Conservation (phyloP, 352 stramenopile genomes). For the Phytopythium montanum region DNA sequence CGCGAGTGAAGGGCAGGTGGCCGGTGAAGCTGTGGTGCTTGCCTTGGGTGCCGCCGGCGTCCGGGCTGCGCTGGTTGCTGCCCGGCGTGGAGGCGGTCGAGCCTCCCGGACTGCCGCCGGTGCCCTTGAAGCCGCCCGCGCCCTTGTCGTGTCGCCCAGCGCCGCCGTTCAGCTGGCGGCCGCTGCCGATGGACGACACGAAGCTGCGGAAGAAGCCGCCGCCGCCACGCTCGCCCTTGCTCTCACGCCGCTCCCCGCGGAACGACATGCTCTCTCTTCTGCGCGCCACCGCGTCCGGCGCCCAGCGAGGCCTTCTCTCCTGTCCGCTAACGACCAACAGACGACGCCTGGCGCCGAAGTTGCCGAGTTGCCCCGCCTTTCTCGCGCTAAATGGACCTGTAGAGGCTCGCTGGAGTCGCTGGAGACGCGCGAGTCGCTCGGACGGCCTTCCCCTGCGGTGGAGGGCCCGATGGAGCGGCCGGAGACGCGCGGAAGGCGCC, state of each 20-base stretch:
- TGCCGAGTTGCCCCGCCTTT: too few species aligned
- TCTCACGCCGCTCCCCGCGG: slow-evolving; percentile 17
- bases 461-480: too few species aligned
- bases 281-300: too few species aligned
- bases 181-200: slow-evolving; percentile 54
- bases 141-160: slow-evolving; percentile 26
- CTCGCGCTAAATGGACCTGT: too few species aligned
- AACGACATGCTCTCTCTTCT: slow-evolving; percentile 27
- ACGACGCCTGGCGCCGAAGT: neutral
- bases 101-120: slow-evolving; percentile 26
- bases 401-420: too few species aligned
- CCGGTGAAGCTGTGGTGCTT: slow-evolving; percentile 77
- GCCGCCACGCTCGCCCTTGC: slow-evolving; percentile 17
- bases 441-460: too few species aligned
- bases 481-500: neutral
- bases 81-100: slow-evolving; percentile 26
- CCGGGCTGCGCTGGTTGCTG: slow-evolving; percentile 17
- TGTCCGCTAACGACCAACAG: neutral
- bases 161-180: slow-evolving; percentile 20
- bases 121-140: slow-evolving; percentile 25
- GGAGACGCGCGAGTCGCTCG: too few species aligned
- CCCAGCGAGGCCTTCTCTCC: too few species aligned
- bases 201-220: slow-evolving; percentile 57
- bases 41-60: slow-evolving; percentile 23
- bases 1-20: slow-evolving; percentile 56